These are phyloP conservation scores for Flaveria robusta DNA, from an alignment of 129 eudicot genomes.

Conservation along the genomic window DNA sequence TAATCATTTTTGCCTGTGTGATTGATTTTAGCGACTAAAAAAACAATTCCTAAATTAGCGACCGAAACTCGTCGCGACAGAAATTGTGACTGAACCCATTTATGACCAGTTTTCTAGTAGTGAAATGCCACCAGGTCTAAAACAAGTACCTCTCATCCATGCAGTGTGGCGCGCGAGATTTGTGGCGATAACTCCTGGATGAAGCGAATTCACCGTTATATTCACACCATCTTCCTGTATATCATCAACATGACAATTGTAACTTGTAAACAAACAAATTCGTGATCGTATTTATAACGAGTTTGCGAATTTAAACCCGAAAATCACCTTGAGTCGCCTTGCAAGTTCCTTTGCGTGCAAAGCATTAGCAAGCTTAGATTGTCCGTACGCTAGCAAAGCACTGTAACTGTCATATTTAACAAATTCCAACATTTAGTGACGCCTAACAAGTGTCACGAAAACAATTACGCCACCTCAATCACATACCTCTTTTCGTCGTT, in stretches of 20 bases:
- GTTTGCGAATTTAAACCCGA: neutral
- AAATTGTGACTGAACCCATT: too few species aligned
- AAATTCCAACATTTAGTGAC: neutral
- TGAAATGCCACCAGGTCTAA: neutral
- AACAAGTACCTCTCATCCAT: conserved; percentile 35
- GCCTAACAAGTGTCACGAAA: neutral
- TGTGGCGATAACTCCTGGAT: conserved; percentile 68
- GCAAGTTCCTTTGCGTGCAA: conserved; percentile 90
- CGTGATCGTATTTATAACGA: neutral
- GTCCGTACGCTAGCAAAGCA: conserved; percentile 67
- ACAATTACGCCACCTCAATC: neutral
- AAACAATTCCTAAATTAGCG: too few species aligned
- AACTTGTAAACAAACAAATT: neutral
- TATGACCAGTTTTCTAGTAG: too few species aligned
- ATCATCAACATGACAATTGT: neutral
- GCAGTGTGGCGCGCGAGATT: conserved; percentile 50
- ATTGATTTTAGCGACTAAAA: too few species aligned
- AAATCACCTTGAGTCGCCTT: conserved; percentile 63
- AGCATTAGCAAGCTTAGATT: conserved; percentile 85
- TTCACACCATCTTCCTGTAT: conserved; percentile 62
- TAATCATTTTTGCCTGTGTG: too few species aligned
- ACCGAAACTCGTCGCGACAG: too few species aligned
- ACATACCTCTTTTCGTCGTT: conserved; percentile 67
- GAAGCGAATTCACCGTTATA: conserved; percentile 67
- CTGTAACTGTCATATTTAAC: conserved; percentile 29